Conservation (phyloP, 164 flowering plant species). For the Piper longum region DNA sequence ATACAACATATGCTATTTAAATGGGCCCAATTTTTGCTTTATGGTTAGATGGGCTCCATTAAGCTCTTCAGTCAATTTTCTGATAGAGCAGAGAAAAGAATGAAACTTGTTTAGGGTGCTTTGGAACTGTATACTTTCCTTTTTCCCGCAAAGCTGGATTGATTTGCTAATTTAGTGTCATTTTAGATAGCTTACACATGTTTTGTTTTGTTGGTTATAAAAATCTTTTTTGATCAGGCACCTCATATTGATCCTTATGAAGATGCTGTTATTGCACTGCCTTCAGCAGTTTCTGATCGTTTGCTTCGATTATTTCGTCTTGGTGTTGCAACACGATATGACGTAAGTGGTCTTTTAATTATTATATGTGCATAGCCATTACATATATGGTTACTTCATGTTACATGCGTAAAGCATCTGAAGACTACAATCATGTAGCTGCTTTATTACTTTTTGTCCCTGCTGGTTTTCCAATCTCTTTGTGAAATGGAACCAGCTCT, state of each 20-base stretch:
- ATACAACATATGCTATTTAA: no score
- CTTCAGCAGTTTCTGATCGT: conserved; percentile 24
- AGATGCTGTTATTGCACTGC: conserved; percentile 26
- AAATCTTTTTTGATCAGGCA: conserved; percentile 10
- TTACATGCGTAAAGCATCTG: background rate
- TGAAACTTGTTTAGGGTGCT: no score
- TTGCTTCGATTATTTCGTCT: conserved; percentile 29
- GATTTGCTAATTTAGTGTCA: background rate
- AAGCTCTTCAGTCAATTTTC: no score
- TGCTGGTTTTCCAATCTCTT: no score
- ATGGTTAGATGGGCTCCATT: no score
- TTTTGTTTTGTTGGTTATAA: background rate
- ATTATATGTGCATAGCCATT: background rate
- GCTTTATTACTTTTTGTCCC: no score
- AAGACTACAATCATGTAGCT: background rate
- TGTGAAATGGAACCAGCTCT: no score
- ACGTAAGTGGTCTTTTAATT: conserved; percentile 17
- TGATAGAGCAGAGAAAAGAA: no score
- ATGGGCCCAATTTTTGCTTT: no score
- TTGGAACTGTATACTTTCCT: no score
- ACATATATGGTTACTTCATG: no score
- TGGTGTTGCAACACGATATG: conserved; percentile 31
- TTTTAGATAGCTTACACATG: background rate
- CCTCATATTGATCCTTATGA: conserved; percentile 28
- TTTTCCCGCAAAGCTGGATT: no score